Evolutionary conservation across 768 basidiomycete species (phyloP), one percentile per base, ranked within the genome.

Genomic region (Trametes villosa): DNA sequence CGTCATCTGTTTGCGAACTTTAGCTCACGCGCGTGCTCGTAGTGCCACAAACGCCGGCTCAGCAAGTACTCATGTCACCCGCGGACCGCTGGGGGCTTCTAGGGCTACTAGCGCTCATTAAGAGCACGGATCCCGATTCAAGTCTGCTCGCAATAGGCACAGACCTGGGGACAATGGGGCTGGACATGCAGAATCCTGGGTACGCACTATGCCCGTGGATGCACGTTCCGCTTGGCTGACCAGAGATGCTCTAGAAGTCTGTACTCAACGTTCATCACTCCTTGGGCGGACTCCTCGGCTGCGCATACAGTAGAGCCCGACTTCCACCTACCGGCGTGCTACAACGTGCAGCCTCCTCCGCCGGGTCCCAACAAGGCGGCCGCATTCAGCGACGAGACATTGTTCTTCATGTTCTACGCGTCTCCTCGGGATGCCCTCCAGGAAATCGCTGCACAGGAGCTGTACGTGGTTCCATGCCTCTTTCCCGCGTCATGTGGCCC

Each of bases 381-480:
- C 1, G 85, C 88, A 50, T 96, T 98, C 76, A 91, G 89, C 74
- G 96, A 98, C 74, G 96, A 98, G 76, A 97, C 96, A 17, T 78
- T 98, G 27, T 97, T 98, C 77, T 96, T 93, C 82, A 95, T 96
- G 86, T 98, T 98, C 81, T 98, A 98, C 77, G 87, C 93, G 57
- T 88, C 86, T 75, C 94, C 96, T 58, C 80, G 92, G 69, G 96
- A 98, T 77, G 88, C 89, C 40, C 78, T 96, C 55, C 96, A 98
- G 74, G 95, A 98, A 76, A 84, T 94, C 51, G 96, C 96, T 17
- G 94, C 94, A 47, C 91, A 94, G 72, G 96, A 98, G 79, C 79
- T 98, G 94, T 96, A 76, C 75, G 92, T 87, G 38, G 17, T 13
- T 17, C 46, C 36, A 3, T 46, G 63, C 59, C 42, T 20, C 57